Evolutionary conservation across 2,329 filamentous ascomycete genomes (phyloP).

Genomic region (Colletotrichum camelliae): DNA sequence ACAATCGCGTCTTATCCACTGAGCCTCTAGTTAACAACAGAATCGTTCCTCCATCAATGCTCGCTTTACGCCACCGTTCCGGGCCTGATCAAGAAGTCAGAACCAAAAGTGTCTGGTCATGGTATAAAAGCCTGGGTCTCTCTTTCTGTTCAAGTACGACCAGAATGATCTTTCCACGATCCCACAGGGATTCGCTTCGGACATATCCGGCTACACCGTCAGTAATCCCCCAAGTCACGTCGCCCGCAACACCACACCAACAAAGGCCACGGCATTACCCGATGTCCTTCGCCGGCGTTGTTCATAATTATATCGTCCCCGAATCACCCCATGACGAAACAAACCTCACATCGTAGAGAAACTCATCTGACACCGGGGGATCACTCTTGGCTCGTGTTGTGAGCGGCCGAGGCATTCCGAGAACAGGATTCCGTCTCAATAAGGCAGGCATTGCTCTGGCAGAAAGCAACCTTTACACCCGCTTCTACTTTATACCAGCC

Average conservation of each 20-base stretch:
- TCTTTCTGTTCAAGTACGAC: too few relatives aligned
- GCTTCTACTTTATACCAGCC: not conserved
- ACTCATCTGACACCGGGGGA: rapidly evolving
- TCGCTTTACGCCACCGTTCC: too few relatives aligned
- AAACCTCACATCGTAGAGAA: rapidly evolving
- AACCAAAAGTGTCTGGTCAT: too few relatives aligned
- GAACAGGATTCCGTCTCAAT: not conserved
- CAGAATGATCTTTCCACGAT: too few relatives aligned
- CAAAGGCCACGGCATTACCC: not conserved
- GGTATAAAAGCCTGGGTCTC: too few relatives aligned
- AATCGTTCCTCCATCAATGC: too few relatives aligned
- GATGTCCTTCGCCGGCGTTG: rapidly evolving
- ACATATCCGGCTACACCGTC: not conserved
- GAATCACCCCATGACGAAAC: not conserved
- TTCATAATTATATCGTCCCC: not conserved
- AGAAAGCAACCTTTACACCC: not conserved
- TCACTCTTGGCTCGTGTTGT: not conserved
- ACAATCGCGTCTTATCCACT: not conserved
- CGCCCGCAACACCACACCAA: not conserved
- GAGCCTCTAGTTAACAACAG: not conserved
- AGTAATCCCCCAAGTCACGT: not conserved
- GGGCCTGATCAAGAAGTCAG: too few relatives aligned
- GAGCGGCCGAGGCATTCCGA: rapidly evolving
- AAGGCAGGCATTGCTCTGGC: rapidly evolving
- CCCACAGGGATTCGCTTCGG: too few relatives aligned